These are phyloP conservation scores for Pythium guiyangense DNA, from an alignment of 352 stramenopile genomes.

Conservation along the genomic window DNA sequence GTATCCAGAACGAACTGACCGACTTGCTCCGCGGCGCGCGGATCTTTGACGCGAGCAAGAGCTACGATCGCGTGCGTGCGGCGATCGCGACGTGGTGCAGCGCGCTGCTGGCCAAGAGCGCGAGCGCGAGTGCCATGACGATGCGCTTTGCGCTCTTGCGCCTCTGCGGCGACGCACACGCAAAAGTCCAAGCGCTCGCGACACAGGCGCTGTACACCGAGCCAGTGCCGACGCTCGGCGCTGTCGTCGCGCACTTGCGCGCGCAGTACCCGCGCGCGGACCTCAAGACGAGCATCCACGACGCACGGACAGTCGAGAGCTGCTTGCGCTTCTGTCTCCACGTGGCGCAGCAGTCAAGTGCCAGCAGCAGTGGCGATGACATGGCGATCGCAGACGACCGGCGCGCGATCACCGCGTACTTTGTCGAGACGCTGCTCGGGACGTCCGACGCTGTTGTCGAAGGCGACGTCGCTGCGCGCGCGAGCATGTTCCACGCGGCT, in stretches of 20 bases:
- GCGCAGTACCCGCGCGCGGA: constrained; percentile 22
- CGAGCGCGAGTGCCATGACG: constrained; percentile 22
- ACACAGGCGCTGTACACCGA: constrained; percentile 39
- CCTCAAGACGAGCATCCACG: constrained; percentile 35
- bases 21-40: constrained; percentile 50
- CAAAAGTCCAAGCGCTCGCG: constrained; percentile 33
- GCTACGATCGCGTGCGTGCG: constrained; percentile 57
- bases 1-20: constrained; percentile 45
- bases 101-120: constrained; percentile 22
- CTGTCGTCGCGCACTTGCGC: constrained; percentile 24
- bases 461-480: neutral
- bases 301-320: constrained; percentile 30
- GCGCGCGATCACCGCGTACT: constrained; percentile 36
- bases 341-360: constrained; percentile 26
- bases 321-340: constrained; percentile 51
- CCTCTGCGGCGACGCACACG: constrained; percentile 29
- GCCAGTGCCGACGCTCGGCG: constrained; percentile 30
- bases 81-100: constrained; percentile 59
- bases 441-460: neutral
- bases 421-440: constrained; percentile 40
- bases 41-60: constrained; percentile 51
- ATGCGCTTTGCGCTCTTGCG: constrained; percentile 64
- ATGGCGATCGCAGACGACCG: constrained; percentile 21
- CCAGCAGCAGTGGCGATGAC: constrained; percentile 3
- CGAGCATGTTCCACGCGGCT: constrained; percentile 28